Evolutionary conservation across 345 rosid species (phyloP).

Genomic region (Sisymbrium altissimum): DNA sequence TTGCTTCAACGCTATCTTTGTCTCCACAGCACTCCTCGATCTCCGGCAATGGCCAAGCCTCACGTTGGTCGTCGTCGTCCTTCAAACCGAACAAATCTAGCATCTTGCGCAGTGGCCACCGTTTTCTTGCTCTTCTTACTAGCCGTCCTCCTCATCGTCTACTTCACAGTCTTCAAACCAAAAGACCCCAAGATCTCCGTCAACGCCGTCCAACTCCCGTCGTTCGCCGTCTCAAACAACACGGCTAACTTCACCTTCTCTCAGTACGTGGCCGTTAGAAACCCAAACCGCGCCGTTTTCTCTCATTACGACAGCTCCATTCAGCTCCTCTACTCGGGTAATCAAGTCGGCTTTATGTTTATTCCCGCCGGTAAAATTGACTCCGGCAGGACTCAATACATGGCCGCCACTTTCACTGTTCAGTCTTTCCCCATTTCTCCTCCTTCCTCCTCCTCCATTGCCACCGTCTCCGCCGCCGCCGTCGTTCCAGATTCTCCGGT

Average conservation of each 20-base stretch:
- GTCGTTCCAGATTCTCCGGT: constrained; percentile 29
- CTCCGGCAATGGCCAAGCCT: constrained; percentile 29
- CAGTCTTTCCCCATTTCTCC: constrained; percentile 68
- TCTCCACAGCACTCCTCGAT: constrained; percentile 20
- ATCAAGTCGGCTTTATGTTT: constrained; percentile 94
- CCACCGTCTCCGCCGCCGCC: constrained; percentile 35
- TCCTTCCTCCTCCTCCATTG: constrained; percentile 25
- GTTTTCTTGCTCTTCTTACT: constrained; percentile 71
- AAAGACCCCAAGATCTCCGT: constrained; percentile 87
- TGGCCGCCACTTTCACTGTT: constrained; percentile 93
- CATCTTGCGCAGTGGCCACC: constrained; percentile 89
- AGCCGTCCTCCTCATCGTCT: constrained; percentile 62
- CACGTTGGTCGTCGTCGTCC: constrained; percentile 28
- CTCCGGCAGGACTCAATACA: constrained; percentile 72
- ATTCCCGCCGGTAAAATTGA: constrained; percentile 94
- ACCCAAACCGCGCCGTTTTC: constrained; percentile 84
- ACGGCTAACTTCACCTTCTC: constrained; percentile 87
- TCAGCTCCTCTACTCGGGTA: constrained; percentile 82
- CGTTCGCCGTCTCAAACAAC: constrained; percentile 81
- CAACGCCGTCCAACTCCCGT: constrained; percentile 85
- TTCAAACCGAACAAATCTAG: constrained; percentile 75
- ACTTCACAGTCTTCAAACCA: constrained; percentile 92
- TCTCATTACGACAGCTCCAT: constrained; percentile 92
- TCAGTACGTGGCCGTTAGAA: constrained; percentile 76
- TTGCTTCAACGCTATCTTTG: constrained; percentile 3